Base-by-base conservation (phyloP, 805 yeast species). In the Saccharomycopsis oosterbeekiorum region DNA sequence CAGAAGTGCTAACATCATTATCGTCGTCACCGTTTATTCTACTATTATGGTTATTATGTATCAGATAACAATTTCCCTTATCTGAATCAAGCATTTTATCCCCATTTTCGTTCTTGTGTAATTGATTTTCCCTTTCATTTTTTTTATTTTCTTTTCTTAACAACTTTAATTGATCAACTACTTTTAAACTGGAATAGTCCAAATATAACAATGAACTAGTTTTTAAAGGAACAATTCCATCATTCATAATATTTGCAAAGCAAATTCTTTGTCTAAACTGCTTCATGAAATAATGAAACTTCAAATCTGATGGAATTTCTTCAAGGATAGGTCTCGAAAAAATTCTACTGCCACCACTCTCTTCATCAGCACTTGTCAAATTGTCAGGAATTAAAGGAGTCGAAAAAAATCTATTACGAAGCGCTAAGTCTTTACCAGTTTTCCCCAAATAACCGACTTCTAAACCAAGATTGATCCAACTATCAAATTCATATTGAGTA, bases 161-260 rank as follows among this genome's bases (percentile, higher is more conserved):
- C 26, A 63, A 64, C 60, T 67, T 67, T 12, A 58, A 51, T 56
- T 64, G n/a, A 58, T 53, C 58, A 0, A 85, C 86, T 56, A 78
- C 77, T 2, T 80, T 75, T 17, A 87, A 74, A 2, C 90, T 96
- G 62, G 80, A 80, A 88, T 96, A 91, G 71, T 94, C 98, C 14
- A 94, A 72, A 68, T 86, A 93, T 34, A 93, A 72, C 59, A 93
- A 74, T 0, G 97, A 90, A 0, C 97, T 84, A 0, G 99, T 94
- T 58, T 98, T 76, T 67, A 94, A 75, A 0, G 99, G 98, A 1
- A 94, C 99, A 59, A 94, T 91, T 1, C 99, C 99, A 74, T 94
- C 99, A 71, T 94, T 86, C 19, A 89, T 78, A 0, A 88, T 85
- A 73, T 94, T 94, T 0, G 98, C 97, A 71, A 94, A 94, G 0